Percentiles rank a stretch among this genome's conserved stretches.
These are phyloP conservation scores for Lonicera japonica DNA, from an alignment of 129 eudicot species.

Conservation along the genomic window DNA sequence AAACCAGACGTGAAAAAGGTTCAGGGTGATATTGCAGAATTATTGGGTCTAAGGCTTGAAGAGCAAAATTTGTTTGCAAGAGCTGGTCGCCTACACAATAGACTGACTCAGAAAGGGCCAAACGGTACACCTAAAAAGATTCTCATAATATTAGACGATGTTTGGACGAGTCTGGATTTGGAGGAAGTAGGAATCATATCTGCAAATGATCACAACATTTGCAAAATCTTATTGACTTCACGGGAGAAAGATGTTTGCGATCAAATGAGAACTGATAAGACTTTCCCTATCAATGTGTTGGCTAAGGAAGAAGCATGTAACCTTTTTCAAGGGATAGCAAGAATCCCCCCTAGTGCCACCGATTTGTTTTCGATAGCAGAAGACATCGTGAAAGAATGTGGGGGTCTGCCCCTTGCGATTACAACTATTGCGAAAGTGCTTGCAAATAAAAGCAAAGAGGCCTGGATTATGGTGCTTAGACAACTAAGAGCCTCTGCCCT, in stretches of 20 bases:
- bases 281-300: neutral
- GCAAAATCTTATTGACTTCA: slow-evolving; percentile 8
- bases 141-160: slow-evolving; percentile 15
- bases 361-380: neutral
- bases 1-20: neutral
- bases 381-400: neutral
- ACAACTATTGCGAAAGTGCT: neutral
- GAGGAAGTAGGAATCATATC: slow-evolving; percentile 4
- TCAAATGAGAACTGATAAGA: neutral
- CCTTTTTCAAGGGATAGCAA: neutral
- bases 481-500: neutral
- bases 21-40: slow-evolving; percentile 7
- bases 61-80: neutral
- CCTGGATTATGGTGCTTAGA: neutral
- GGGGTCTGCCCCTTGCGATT: slow-evolving; percentile 5
- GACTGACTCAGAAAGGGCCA: neutral
- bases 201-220: neutral
- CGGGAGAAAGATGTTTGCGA: slow-evolving; percentile 1
- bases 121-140: neutral
- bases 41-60: neutral
- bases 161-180: slow-evolving; percentile 5
- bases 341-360: neutral
- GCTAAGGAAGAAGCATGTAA: neutral
- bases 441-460: neutral
- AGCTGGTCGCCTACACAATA: neutral